These are phyloP conservation scores for Claviceps sp. DNA, from an alignment of 2,329 filamentous ascomycete genomes.

Conservation along the genomic window DNA sequence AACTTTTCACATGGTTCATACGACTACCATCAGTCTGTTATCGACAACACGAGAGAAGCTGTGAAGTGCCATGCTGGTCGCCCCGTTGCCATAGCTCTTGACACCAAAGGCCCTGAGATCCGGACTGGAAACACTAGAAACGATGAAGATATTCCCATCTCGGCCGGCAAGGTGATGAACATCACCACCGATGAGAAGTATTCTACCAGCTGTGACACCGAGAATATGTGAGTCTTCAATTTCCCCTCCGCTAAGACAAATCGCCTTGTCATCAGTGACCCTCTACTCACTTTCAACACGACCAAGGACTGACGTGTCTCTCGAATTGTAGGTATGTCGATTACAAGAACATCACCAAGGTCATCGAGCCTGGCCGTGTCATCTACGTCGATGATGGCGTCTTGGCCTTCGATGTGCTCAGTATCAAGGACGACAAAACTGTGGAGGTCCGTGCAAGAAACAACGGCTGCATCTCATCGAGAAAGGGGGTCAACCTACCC, in stretches of 20 bases:
- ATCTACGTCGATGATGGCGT: constrained; percentile 99
- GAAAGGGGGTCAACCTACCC: constrained; percentile 98
- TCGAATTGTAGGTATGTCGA: constrained; percentile 63
- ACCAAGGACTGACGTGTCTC: background rate
- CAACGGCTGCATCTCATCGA: constrained; percentile 97
- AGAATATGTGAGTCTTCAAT: constrained; percentile 69
- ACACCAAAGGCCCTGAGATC: constrained; percentile 52
- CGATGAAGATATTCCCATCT: constrained; percentile 80
- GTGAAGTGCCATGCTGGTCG: constrained; percentile 67
- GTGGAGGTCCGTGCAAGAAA: constrained; percentile 79
- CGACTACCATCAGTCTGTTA: constrained; percentile 96
- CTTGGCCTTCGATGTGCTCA: constrained; percentile 85
- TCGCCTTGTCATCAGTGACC: background rate
- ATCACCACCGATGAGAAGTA: constrained; percentile 95
- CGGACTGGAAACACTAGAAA: constrained; percentile 57
- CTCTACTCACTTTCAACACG: background rate
- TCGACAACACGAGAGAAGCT: constrained; percentile 84
- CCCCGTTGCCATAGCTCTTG: constrained; percentile 88
- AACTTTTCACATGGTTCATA: constrained; percentile 80
- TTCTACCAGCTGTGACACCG: constrained; percentile 65
- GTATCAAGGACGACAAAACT: constrained; percentile 79
- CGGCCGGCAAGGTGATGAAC: constrained; percentile 74
- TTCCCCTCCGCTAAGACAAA: background rate
- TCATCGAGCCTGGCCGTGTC: constrained; percentile 78
- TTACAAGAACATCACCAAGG: constrained; percentile 99